Percentiles rank a stretch among this genome's conserved stretches.
Conservation (phyloP, 306 rosid species). For the Bauhinia variegata region DNA sequence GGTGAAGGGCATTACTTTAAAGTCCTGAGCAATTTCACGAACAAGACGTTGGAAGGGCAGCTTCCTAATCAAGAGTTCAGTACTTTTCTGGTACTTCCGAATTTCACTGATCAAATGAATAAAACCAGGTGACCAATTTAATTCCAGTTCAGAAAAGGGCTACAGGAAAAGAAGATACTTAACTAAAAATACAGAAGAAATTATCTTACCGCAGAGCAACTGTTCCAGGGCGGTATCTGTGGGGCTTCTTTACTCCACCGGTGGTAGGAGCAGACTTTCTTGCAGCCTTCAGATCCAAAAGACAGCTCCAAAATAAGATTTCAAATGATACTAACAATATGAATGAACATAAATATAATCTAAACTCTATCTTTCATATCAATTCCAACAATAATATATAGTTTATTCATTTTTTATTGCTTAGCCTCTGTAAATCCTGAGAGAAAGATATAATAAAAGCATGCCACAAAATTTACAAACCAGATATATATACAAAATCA, state of each 20-base stretch:
- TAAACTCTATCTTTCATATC: background rate
- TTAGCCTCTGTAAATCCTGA: too few species aligned
- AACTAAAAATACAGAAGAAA: background rate
- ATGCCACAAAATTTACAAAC: background rate
- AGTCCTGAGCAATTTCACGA: slow-evolving; percentile 50
- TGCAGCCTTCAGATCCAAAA: slow-evolving; percentile 40
- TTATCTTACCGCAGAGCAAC: slow-evolving; percentile 44
- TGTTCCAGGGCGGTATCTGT: slow-evolving; percentile 49
- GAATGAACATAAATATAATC: background rate
- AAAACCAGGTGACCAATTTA: background rate
- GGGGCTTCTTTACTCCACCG: slow-evolving; percentile 49
- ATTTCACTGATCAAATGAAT: slow-evolving; percentile 39
- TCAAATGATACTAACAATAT: background rate
- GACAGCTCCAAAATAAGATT: background rate
- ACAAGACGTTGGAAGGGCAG: slow-evolving; percentile 48
- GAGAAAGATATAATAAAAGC: too few species aligned
- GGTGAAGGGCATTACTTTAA: slow-evolving; percentile 39
- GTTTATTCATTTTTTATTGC: too few species aligned
- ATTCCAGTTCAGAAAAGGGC: background rate
- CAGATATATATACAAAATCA: background rate
- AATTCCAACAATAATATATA: background rate
- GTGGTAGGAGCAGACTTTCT: slow-evolving; percentile 50
- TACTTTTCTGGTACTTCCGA: slow-evolving; percentile 48
- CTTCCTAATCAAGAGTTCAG: slow-evolving; percentile 48
- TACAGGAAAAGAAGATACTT: background rate